Conservation (phyloP, 2,329 filamentous ascomycete genomes). For the Diaporthe batatas region DNA sequence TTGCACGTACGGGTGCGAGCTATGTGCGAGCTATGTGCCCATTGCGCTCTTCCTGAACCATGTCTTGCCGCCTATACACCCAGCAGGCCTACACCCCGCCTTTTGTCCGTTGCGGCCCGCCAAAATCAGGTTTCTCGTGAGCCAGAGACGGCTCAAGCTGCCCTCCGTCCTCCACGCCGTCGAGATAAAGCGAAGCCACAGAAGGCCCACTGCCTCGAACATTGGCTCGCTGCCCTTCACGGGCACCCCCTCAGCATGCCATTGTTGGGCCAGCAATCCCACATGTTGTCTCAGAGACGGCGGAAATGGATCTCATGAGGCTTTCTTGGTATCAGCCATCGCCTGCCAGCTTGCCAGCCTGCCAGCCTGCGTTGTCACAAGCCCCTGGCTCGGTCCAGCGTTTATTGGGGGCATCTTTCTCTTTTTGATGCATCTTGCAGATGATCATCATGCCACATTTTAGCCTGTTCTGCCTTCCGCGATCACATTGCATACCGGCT, state of each 20-base stretch:
- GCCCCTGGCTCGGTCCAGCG: slow-evolving; percentile 7
- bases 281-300: slow-evolving; percentile 25
- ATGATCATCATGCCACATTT: slow-evolving; percentile 15
- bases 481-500: slow-evolving; percentile 3
- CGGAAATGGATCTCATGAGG: slow-evolving; percentile 22
- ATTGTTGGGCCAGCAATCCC: background rate
- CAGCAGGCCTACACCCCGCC: background rate
- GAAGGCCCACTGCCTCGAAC: slow-evolving; percentile 7
- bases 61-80: background rate
- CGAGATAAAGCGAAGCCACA: slow-evolving; percentile 5
- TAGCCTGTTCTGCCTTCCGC: slow-evolving; percentile 8
- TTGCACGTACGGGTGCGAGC: background rate
- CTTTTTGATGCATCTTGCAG: slow-evolving; percentile 28
- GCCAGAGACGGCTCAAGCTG: background rate
- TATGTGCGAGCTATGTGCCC: background rate
- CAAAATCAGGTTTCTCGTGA: background rate
- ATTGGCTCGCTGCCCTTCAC: slow-evolving; percentile 17
- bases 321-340: slow-evolving; percentile 8
- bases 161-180: background rate
- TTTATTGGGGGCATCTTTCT: slow-evolving; percentile 1
- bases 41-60: background rate
- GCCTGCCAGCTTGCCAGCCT: background rate
- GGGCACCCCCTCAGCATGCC: slow-evolving; percentile 4
- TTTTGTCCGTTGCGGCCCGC: background rate
- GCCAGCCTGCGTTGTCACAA: background rate